phyloP scores from a whole-genome alignment of 805 yeast genomes.

The Kazachstania psychrophila region DNA sequence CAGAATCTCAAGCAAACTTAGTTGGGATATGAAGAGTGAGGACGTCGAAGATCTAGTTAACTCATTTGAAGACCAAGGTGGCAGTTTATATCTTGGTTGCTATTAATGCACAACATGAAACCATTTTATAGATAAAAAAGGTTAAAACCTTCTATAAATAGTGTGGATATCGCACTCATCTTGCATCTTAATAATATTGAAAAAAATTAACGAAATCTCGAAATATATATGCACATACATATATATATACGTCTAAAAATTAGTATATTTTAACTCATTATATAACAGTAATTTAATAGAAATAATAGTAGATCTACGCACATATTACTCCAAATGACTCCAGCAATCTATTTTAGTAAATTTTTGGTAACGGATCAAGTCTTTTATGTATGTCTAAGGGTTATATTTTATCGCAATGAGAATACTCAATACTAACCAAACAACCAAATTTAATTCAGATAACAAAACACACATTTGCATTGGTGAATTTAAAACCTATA shows the following conservation, averaged over 20 bases:
- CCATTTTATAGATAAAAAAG: no score
- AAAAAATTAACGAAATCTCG: no score
- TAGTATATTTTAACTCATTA: no score
- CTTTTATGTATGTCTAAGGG: slow-evolving; percentile 16
- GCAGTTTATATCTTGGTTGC: slow-evolving; percentile 55
- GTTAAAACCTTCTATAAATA: no score
- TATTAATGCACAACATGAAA: no score
- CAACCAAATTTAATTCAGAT: slow-evolving; percentile 10
- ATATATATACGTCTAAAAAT: no score
- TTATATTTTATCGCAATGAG: not conserved
- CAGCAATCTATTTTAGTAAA: slow-evolving; percentile 24
- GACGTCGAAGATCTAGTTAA: slow-evolving; percentile 56
- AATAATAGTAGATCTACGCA: no score
- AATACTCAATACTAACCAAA: not conserved
- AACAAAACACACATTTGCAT: slow-evolving; percentile 62
- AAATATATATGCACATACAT: no score
- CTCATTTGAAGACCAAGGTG: slow-evolving; percentile 63
- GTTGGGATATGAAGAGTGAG: slow-evolving; percentile 69
- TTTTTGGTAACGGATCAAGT: slow-evolving; percentile 31
- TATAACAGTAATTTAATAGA: no score
- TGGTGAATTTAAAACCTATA: slow-evolving; percentile 86
- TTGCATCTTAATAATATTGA: no score
- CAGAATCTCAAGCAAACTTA: slow-evolving; percentile 63
- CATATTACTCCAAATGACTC: not conserved
- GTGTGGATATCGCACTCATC: no score